Percentiles rank a stretch among this genome's conserved stretches.
Evolutionary conservation across 257 asterid genomes (phyloP).

Genomic region (Echium plantagineum): DNA sequence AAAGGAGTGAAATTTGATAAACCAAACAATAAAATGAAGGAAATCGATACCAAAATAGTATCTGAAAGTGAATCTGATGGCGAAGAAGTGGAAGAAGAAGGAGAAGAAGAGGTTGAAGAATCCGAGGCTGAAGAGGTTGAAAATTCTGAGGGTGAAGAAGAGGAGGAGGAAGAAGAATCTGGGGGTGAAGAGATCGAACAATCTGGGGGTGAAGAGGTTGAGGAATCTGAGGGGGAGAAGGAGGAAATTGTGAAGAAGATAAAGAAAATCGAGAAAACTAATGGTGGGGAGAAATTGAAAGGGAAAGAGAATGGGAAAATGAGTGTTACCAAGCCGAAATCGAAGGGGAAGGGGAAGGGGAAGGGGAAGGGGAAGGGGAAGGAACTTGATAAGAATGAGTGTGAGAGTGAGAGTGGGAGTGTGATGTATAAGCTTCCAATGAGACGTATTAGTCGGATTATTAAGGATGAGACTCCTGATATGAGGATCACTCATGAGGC

Average conservation of each 20-base stretch:
- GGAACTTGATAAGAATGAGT: constrained; percentile 28
- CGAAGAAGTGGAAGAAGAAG: constrained; percentile 1
- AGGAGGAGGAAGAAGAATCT: constrained; percentile 8
- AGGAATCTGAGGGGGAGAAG: constrained; percentile 9
- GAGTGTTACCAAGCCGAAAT: constrained; percentile 15
- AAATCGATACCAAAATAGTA: background rate
- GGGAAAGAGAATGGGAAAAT: constrained; percentile 18
- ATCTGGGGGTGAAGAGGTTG: constrained; percentile 9
- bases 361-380: constrained; percentile 25
- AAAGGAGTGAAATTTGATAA: background rate
- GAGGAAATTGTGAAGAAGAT: constrained; percentile 17
- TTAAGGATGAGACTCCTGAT: constrained; percentile 39
- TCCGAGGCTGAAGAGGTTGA: constrained; percentile 9
- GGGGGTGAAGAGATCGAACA: constrained; percentile 13
- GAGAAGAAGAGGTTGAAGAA: constrained; percentile 9
- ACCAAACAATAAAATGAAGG: no score
- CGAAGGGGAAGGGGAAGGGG: constrained; percentile 25
- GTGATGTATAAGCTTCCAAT: constrained; percentile 49
- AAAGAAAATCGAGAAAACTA: constrained; percentile 22
- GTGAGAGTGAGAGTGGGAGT: constrained; percentile 20
- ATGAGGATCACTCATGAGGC: constrained; percentile 52
- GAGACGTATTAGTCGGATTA: constrained; percentile 44
- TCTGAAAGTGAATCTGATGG: constrained; percentile 1
- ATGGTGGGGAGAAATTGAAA: constrained; percentile 17
- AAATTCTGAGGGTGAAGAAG: constrained; percentile 9